Evolutionary conservation across 257 asterid genomes (phyloP).

Genomic region (Nicotiana tomentosiformis): DNA sequence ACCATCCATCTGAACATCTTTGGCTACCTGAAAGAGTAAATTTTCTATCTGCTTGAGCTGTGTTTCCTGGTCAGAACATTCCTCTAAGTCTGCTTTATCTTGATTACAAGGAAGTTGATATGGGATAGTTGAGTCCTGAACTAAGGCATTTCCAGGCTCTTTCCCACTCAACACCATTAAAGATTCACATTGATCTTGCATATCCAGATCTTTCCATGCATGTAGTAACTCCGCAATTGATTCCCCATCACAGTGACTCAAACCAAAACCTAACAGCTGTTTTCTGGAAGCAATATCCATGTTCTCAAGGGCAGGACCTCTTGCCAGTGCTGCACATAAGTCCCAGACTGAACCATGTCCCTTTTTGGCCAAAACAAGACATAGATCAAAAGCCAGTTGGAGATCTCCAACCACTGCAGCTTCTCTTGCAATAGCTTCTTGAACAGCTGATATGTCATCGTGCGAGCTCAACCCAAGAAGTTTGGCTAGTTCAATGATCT

Average conservation of each 20-base stretch:
- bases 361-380: conserved; percentile 81
- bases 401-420: conserved; percentile 96
- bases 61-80: conserved; percentile 38
- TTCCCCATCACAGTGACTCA: conserved; percentile 95
- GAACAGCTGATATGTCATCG: conserved; percentile 82
- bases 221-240: conserved; percentile 85
- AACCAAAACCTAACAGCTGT: conserved; percentile 84
- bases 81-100: conserved; percentile 19
- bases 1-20: conserved; percentile 7
- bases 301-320: conserved; percentile 88
- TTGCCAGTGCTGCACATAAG: conserved; percentile 95
- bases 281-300: conserved; percentile 79
- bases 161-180: conserved; percentile 55
- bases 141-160: conserved; percentile 52
- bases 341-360: conserved; percentile 99
- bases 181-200: conserved; percentile 72
- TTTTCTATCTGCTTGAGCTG: conserved; percentile 40
- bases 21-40: conserved; percentile 37
- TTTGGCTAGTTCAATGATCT: conserved; percentile 84
- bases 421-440: conserved; percentile 99
- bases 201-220: conserved; percentile 95
- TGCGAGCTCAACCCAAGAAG: conserved; percentile 89
- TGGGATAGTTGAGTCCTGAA: conserved; percentile 27
- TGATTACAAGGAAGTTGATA: conserved; percentile 24
- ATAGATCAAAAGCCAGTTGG: conserved; percentile 94